Percentiles rank a stretch among this genome's conserved stretches.
These are phyloP conservation scores for Obelidium mucronatum DNA, from an alignment of 192 early-diverging fungal genomes.

Conservation along the genomic window DNA sequence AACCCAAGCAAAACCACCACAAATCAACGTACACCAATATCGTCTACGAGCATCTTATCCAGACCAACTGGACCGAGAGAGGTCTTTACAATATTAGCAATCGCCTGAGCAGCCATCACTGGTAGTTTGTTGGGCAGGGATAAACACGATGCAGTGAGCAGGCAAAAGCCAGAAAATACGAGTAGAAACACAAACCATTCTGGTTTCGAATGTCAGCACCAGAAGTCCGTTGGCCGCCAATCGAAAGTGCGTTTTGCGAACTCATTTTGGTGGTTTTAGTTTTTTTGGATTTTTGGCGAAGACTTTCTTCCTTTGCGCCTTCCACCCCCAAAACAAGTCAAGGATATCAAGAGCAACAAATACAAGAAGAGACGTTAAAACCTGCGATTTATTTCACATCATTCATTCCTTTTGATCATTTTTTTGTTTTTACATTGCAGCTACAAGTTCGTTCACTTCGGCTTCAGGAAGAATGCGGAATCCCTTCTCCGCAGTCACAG, in stretches of 20 bases:
- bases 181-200: conserved; percentile 77
- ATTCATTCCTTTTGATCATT: neutral
- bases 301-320: neutral
- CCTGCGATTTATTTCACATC: neutral
- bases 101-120: conserved; percentile 95
- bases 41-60: conserved; percentile 99
- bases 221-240: conserved; percentile 89
- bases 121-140: conserved; percentile 24
- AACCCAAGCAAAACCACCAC: too few species aligned
- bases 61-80: conserved; percentile 98
- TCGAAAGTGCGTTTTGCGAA: conserved; percentile 67
- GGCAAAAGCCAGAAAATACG: neutral
- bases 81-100: conserved; percentile 99
- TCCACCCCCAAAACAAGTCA: neutral
- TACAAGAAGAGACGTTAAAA: neutral
- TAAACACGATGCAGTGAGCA: conserved; percentile 8
- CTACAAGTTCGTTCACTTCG: conserved; percentile 68
- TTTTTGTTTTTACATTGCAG: conserved; percentile 26
- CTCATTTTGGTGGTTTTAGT: conserved; percentile 6
- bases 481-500: conserved; percentile 79
- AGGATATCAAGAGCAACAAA: neutral
- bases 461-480: conserved; percentile 83
- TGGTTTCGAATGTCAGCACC: conserved; percentile 91
- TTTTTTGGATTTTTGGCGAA: conserved; percentile 12
- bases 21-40: conserved; percentile 82